Base-by-base conservation (phyloP, 805 yeast species). In the Pichia deserticola region DNA sequence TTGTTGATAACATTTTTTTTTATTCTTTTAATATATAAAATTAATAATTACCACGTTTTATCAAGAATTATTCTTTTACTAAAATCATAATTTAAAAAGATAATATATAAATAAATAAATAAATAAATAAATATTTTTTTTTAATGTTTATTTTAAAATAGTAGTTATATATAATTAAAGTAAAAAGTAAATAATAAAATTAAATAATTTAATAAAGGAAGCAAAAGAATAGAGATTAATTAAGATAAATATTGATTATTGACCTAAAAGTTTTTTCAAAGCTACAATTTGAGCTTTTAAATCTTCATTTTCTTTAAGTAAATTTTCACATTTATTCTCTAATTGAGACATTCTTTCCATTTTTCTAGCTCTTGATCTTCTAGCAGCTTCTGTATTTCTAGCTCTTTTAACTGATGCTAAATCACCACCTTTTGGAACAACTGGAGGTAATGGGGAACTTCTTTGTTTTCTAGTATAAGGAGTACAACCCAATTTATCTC, bases 341-440 rank as follows among this genome's bases (percentile, higher is more conserved):
- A 90, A 73, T 65, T 87, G 92, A 52, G 69, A 60, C 88, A 90
- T 86, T 67, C 95, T 79, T 66, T 86, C 86, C 82, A 86, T 82
- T 69, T 90, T 89, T 66, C 96, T 81, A 28, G 97, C 97, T 62
- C 97, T 77, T 30, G 96, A 89, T 63, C 97, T 80, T 68, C 97
- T 82, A 7, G 97, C 97, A 57, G 98, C 97, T 65, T 89, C 96
- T n/a, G 92, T 92, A 77, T 93, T 92, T 69, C 92, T 83, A 8
- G 98, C 98, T 65, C 98, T 83, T 73, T 92, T 92, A 60, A 86
- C 66, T 42, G 88, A 79, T 50, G 76, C 77, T n/a, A 84, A 79
- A 66, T 89, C 96, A 44, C 65, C 69, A 29, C 72, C 65, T 42
- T 76, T 78, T 34, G 78, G 74, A 43, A 78, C 77, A 49, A 89